Conservation (phyloP, 352 stramenopile genomes). For the Globisporangium iwayamae region DNA sequence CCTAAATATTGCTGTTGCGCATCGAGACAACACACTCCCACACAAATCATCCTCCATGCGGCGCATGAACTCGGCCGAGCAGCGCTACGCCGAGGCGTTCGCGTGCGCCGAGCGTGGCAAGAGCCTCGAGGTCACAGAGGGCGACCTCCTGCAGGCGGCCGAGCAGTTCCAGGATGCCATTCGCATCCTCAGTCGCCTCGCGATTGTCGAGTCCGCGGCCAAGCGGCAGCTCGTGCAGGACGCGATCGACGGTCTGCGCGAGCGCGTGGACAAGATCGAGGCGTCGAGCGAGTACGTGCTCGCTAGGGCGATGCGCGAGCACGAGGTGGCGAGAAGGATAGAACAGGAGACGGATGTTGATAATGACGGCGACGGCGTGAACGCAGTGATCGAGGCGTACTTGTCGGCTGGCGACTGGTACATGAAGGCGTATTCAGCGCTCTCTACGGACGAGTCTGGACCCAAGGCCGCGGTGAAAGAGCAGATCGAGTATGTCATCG, state of each 20-base stretch:
- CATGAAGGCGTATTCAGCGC: constrained; percentile 58
- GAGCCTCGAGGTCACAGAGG: constrained; percentile 15
- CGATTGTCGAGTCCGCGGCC: constrained; percentile 69
- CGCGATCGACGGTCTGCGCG: constrained; percentile 50
- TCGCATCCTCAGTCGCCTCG: constrained; percentile 58
- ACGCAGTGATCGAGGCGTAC: constrained; percentile 40
- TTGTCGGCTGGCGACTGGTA: constrained; percentile 57
- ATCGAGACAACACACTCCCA: neutral
- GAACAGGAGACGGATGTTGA: constrained; percentile 11
- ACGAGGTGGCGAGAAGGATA: constrained; percentile 23
- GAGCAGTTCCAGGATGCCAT: constrained; percentile 52
- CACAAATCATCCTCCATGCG: constrained; percentile 4
- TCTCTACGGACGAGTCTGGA: constrained; percentile 25
- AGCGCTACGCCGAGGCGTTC: constrained; percentile 71
- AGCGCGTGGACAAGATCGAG: constrained; percentile 41
- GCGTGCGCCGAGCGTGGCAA: constrained; percentile 45
- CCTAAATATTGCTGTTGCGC: neutral
- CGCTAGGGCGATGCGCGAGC: constrained; percentile 27
- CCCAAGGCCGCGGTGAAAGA: constrained; percentile 41
- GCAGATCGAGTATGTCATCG: constrained; percentile 77
- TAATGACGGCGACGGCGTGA: neutral
- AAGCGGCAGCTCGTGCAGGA: constrained; percentile 58
- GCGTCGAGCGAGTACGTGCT: constrained; percentile 31
- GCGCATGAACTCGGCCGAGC: constrained; percentile 27
- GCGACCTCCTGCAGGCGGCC: constrained; percentile 22